These are phyloP conservation scores for Phytophthora parvispora DNA, from an alignment of 352 stramenopile genomes.

Conservation along the genomic window DNA sequence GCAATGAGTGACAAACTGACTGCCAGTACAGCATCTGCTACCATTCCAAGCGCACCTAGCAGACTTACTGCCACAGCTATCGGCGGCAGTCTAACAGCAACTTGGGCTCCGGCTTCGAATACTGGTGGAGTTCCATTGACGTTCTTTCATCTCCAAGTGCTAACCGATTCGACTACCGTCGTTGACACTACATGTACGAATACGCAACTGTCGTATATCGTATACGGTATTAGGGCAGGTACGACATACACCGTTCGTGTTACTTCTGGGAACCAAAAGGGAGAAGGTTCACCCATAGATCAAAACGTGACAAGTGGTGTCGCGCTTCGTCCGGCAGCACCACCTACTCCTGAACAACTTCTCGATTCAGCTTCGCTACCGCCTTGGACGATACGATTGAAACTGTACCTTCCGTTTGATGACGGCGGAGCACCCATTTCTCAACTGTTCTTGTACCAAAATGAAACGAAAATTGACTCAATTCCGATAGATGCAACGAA, in stretches of 20 bases:
- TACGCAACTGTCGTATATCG: constrained; percentile 13
- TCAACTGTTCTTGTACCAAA: constrained; percentile 49
- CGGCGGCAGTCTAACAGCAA: constrained; percentile 41
- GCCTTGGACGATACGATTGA: constrained; percentile 43
- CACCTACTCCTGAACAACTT: constrained; percentile 30
- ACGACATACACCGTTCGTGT: constrained; percentile 43
- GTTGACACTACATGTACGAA: constrained; percentile 7
- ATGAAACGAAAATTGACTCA: constrained; percentile 38
- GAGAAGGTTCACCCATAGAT: constrained; percentile 1
- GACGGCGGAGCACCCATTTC: constrained; percentile 50
- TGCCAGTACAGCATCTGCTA: constrained; percentile 33
- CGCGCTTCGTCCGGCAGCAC: constrained; percentile 32
- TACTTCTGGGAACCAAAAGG: constrained; percentile 37
- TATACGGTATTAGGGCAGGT: constrained; percentile 34
- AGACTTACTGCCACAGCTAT: constrained; percentile 12
- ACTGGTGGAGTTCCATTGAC: constrained; percentile 49
- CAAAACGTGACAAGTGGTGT: constrained; percentile 33
- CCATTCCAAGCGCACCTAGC: constrained; percentile 23
- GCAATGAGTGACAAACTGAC: constrained; percentile 36
- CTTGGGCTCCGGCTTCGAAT: constrained; percentile 44
- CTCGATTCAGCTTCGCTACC: constrained; percentile 20
- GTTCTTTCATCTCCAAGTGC: constrained; percentile 28
- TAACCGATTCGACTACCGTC: background rate
- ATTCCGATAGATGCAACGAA: constrained; percentile 9
- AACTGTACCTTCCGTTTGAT: constrained; percentile 48